phyloP scores from a whole-genome alignment of 768 basidiomycete species.

The Phallus indusiatus region DNA sequence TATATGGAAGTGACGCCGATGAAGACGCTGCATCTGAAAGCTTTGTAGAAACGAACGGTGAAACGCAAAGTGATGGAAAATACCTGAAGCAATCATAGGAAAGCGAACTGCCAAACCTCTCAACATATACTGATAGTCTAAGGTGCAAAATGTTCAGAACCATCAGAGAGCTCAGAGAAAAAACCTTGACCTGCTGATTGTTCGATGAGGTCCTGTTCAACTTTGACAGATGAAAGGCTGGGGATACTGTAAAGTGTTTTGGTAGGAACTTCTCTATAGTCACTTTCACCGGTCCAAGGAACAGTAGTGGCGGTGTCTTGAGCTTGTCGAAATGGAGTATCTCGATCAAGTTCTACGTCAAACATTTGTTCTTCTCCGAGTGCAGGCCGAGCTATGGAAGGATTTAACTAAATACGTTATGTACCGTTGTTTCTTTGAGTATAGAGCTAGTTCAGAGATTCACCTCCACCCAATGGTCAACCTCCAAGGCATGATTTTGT shows the following conservation, averaged over 20 bases:
- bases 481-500: slow-evolving; percentile 30
- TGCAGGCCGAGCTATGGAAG: slow-evolving; percentile 24
- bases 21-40: slow-evolving; percentile 27
- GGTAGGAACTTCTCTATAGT: slow-evolving; percentile 1
- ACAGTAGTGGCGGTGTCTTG: slow-evolving; percentile 9
- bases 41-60: background rate
- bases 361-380: slow-evolving; percentile 42
- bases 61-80: background rate
- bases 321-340: slow-evolving; percentile 28
- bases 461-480: slow-evolving; percentile 48
- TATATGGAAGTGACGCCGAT: slow-evolving; percentile 27
- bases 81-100: slow-evolving; percentile 37
- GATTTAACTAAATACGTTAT: slow-evolving; percentile 33
- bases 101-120: slow-evolving; percentile 29
- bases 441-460: slow-evolving; percentile 7
- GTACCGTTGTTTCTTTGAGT: too few relatives aligned
- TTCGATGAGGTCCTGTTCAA: slow-evolving; percentile 1
- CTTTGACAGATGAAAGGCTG: background rate
- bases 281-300: slow-evolving; percentile 14
- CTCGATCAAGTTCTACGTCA: slow-evolving; percentile 39
- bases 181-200: background rate
- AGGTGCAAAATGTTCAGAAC: background rate
- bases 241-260: background rate
- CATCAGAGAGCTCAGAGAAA: background rate
- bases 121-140: slow-evolving; percentile 27